Base-by-base conservation (phyloP, 768 basidiomycete genomes). In the Clavaria fumosa region DNA sequence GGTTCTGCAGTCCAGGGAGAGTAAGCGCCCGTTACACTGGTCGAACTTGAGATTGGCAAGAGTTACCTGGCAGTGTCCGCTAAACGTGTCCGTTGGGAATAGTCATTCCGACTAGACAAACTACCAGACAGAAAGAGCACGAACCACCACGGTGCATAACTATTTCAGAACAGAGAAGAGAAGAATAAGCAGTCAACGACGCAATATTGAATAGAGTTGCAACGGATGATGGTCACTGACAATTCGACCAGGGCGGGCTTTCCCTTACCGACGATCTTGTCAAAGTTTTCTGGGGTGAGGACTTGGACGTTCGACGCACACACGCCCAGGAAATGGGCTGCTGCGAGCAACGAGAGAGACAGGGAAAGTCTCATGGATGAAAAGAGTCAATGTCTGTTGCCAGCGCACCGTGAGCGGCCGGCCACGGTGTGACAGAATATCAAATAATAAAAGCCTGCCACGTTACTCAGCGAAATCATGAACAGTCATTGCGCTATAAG, bases 131-230 rank as follows among this genome's bases (percentile, higher is more conserved):
- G 35, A 7, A 24, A 3, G 19, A 33, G 42, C 24, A 50, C 73
- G 44, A 64, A 81, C 80, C 85, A 88, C 85, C 85, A 89, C 6
- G 85, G 79, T 12, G 85, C 85, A 47, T 78, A 88, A 57, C 84
- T 89, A 30, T 28, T 31, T 3, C 20, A 12, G 35, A 3, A 20
- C 22, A 38, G n/a, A n/a, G n/a, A n/a, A n/a, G n/a, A n/a, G n/a
- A n/a, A n/a, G n/a, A 7, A 34, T 14, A 34, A 27, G 38, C 18
- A 35, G 23, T 23, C 0, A 33, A 21, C 11, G 40, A 39, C 28
- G 7, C n/a, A 6, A 4, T 19, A 5, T 23, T 24, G 3, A 11
- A 34, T 4, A 18, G 19, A 10, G 19, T 11, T 17, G 10, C 11
- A 42, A 18, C 26, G 46, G 28, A 27, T 31, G 15, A 11, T 9